Base-by-base conservation (phyloP, 257 asterid genomes). In the Nicotiana tabacum region DNA sequence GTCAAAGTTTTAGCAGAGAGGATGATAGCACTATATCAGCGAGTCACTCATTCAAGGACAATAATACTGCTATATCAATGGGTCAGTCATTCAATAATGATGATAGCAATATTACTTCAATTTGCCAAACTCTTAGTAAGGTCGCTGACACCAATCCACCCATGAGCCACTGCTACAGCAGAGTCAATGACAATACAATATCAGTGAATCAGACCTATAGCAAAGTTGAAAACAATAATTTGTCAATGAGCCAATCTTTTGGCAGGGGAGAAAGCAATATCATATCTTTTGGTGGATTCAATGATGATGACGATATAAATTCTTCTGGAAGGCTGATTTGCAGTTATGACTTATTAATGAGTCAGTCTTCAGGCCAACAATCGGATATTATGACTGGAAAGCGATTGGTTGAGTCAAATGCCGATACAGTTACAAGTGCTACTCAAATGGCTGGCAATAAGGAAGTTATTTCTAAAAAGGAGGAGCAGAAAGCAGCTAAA, bases 231-330 rank as follows among this genome's bases (percentile, higher is more conserved):
- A 74, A 48, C 60, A 81, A 76, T 65, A 33, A 33, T 62, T 5
- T 84, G 46, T 81, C 84, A 70, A 48, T 84, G 51, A 74, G 70
- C 60, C 78, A 33, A 55, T 51, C 82, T 81, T 84, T 64, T 65
- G 69, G 84, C n/a, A 84, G 69, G 58, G 87, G 84, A 61, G 82
- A 84, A 53, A 66, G 82, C 53, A 84, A 76, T 48, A 81, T 84
- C 82, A 84, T 84, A 72, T 84, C 87, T 37, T 84, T 84, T 76
- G 87, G 87, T 72, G 87, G 84, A 70, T 70, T 72, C 68, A 32
- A 77, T 81, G 84, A 81, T 3, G 82, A 61, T 70, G 82, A 84
- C 12, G 84, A 84, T 74, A 33, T 84, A 3, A 81, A 65, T 48
- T 33, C 70, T 62, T 81, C 87, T 21, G 87, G 83, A 69, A 55